These are phyloP conservation scores for Candida insectalens DNA, from an alignment of 805 yeast genomes.

Conservation along the genomic window DNA sequence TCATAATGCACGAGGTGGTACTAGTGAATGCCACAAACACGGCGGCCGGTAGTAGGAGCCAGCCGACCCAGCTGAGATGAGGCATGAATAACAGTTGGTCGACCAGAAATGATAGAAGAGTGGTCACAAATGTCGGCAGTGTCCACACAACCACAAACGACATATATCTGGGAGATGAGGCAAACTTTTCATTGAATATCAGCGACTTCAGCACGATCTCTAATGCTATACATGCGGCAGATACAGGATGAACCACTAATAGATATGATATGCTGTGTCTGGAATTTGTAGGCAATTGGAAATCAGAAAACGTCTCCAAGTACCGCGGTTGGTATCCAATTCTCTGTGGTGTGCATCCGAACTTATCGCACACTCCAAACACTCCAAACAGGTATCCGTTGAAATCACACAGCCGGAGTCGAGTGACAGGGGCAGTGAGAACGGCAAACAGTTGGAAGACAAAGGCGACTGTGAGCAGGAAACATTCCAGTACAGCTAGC, in stretches of 20 bases:
- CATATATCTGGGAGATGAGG: conserved; percentile 31
- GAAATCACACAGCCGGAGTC: conserved; percentile 40
- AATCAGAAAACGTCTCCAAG: conserved; percentile 24
- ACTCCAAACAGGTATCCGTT: conserved; percentile 52
- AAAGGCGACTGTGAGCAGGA: conserved; percentile 37
- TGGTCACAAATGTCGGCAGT: conserved; percentile 57
- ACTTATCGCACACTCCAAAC: conserved; percentile 50
- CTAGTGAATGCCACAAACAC: conserved; percentile 55
- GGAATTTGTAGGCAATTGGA: conserved; percentile 49
- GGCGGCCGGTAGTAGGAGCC: conserved; percentile 70
- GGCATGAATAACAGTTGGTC: conserved; percentile 76
- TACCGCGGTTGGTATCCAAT: conserved; percentile 34
- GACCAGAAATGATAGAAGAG: conserved; percentile 67
- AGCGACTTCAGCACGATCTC: conserved; percentile 31
- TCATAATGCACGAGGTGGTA: conserved; percentile 59
- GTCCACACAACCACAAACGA: conserved; percentile 48
- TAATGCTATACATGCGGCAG: conserved; percentile 44
- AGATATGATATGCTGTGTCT: conserved; percentile 49
- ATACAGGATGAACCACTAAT: conserved; percentile 58
- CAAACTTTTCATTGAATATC: conserved; percentile 27
- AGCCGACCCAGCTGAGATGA: conserved; percentile 71
- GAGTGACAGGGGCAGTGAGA: conserved; percentile 51
- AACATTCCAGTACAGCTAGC: conserved; percentile 12
- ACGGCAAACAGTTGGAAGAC: conserved; percentile 51
- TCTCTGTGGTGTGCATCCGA: conserved; percentile 29